A percentile compares a stretch with the other conserved stretches of the same genome.
Conservation (phyloP, 257 asterid species). For the Thymus mandschuricus region DNA sequence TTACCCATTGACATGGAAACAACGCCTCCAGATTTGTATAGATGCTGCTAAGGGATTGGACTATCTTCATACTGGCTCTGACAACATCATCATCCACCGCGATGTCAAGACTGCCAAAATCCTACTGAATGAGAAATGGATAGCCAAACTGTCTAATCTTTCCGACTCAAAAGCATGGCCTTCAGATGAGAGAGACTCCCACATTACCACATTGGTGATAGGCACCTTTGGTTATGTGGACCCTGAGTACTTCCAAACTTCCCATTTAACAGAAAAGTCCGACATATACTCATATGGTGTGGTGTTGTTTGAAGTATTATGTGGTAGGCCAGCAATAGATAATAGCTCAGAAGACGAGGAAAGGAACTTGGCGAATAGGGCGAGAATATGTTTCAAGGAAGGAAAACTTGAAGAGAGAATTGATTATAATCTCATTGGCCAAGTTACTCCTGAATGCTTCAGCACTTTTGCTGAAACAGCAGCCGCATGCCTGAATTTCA, state of each 20-base stretch:
- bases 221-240: slow-evolving; percentile 66
- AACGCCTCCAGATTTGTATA: slow-evolving; percentile 53
- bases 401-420: too few species aligned
- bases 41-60: slow-evolving; percentile 65
- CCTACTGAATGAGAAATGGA: slow-evolving; percentile 57
- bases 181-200: background rate
- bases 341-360: background rate
- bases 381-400: too few species aligned
- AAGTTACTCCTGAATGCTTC: too few species aligned
- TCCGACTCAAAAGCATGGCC: slow-evolving; percentile 61
- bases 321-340: slow-evolving; percentile 45
- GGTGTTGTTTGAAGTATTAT: slow-evolving; percentile 55
- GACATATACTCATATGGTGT: slow-evolving; percentile 72
- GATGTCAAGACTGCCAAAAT: slow-evolving; percentile 70
- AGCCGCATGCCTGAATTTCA: too few species aligned
- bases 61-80: slow-evolving; percentile 56
- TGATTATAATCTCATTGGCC: too few species aligned
- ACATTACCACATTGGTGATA: slow-evolving; percentile 45
- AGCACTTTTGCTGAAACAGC: too few species aligned
- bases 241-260: slow-evolving; percentile 37
- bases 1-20: slow-evolving; percentile 48
- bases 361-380: too few species aligned
- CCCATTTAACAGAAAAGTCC: slow-evolving; percentile 49
- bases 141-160: slow-evolving; percentile 66
- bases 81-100: slow-evolving; percentile 55